These are phyloP conservation scores for Cochlearia excelsa DNA, from an alignment of 345 rosid genomes.

Conservation along the genomic window DNA sequence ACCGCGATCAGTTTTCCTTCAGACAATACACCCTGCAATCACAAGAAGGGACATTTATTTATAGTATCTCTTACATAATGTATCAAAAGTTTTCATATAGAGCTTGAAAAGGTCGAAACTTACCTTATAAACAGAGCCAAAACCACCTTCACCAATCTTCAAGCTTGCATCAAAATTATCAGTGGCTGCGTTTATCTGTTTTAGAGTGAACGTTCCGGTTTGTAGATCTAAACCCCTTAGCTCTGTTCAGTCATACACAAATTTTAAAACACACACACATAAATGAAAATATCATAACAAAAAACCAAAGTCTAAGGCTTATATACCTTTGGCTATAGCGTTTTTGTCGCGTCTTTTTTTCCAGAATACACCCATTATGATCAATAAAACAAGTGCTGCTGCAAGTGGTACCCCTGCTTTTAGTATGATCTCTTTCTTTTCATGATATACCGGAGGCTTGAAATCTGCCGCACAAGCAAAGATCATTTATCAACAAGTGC, in stretches of 20 bases:
- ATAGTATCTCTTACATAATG: not conserved
- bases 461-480: slow-evolving; percentile 48
- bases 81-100: not conserved
- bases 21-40: slow-evolving; percentile 53
- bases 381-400: slow-evolving; percentile 41
- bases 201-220: slow-evolving; percentile 59
- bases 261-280: not conserved
- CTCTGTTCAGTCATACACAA: slow-evolving; percentile 41
- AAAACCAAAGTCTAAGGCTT: not conserved
- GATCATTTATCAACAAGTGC: slow-evolving; percentile 4
- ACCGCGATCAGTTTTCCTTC: slow-evolving; percentile 75
- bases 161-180: slow-evolving; percentile 50
- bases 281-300: not conserved
- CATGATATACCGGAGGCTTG: slow-evolving; percentile 45
- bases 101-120: not conserved
- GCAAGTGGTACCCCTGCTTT: slow-evolving; percentile 38
- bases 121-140: slow-evolving; percentile 75
- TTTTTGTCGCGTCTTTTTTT: slow-evolving; percentile 51
- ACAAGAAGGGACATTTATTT: not conserved
- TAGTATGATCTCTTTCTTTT: slow-evolving; percentile 27
- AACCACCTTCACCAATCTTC: slow-evolving; percentile 83
- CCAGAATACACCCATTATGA: slow-evolving; percentile 38
- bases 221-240: slow-evolving; percentile 60
- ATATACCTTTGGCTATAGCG: slow-evolving; percentile 56
- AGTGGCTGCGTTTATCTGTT: slow-evolving; percentile 70